These are phyloP conservation scores for Panicum hallii DNA, from an alignment of 202 grass and related monocot species.

Conservation along the genomic window DNA sequence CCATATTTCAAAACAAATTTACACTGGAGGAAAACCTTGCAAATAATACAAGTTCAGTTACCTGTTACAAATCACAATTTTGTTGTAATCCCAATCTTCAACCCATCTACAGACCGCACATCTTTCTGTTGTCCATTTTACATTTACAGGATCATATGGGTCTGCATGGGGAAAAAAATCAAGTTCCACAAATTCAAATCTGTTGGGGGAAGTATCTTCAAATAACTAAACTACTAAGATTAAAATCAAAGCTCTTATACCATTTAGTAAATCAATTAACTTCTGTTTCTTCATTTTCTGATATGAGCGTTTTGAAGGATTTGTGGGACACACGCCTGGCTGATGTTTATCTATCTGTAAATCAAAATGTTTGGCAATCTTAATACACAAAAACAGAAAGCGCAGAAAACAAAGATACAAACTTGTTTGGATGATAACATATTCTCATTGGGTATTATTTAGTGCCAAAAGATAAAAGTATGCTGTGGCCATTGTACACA, in stretches of 20 bases:
- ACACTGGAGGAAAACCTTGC: background rate
- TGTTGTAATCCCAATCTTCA: conserved; percentile 99
- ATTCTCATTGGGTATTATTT: background rate
- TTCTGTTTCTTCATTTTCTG: conserved; percentile 95
- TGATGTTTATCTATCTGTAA: conserved; percentile 86
- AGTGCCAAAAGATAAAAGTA: conserved; percentile 37
- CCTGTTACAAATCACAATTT: conserved; percentile 97
- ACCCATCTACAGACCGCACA: conserved; percentile 99
- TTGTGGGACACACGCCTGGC: conserved; percentile 53
- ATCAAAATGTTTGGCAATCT: conserved; percentile 38
- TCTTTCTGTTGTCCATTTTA: conserved; percentile 96
- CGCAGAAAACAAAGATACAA: conserved; percentile 6
- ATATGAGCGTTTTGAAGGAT: conserved; percentile 72
- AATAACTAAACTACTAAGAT: conserved; percentile 16
- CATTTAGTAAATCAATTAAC: conserved; percentile 78
- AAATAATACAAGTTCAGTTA: conserved; percentile 37
- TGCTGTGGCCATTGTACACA: conserved; percentile 43
- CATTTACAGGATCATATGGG: conserved; percentile 86
- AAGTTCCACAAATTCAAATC: conserved; percentile 35
- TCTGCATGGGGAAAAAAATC: conserved; percentile 59
- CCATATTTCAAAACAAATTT: conserved; percentile 36
- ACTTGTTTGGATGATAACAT: conserved; percentile 12
- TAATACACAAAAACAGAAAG: conserved; percentile 32
- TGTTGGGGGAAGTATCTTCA: conserved; percentile 24
- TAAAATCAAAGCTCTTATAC: conserved; percentile 54